Evolutionary conservation across 192 early-diverging fungal species (phyloP), one percentile per base, ranked within the genome.

Genomic region (Diversispora epigaea): DNA sequence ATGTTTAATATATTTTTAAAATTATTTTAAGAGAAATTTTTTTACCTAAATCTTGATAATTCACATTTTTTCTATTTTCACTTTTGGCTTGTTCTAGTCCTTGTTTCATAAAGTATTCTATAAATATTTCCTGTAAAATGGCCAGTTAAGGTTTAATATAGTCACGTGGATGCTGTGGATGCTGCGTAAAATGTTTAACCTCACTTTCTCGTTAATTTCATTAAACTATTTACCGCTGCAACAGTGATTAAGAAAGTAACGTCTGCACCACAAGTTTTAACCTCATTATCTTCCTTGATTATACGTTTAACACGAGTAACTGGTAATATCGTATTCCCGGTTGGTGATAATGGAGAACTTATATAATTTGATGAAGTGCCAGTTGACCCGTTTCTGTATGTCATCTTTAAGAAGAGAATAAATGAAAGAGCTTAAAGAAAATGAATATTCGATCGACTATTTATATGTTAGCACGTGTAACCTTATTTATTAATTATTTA

Each of bases 281-380:
- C 84, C 67, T 93, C 91, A 77, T 89, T 88, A 77, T 93, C 91
- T 71, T 91, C 87, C 71, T 91, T 93, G 76, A 93, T 88, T 71
- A 93, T 91, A 15, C 89, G 83, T 54, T 89, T 86, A 43, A 91
- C 85, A 65, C 91, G 84, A 17, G 91, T 89, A 8, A 86, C 80
- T 2, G 91, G 91, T 65, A 93, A 68, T 39, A 79, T 79, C 4
- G 85, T 84, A 9, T 78, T 76, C 41, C 90, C 91, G 5, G 88
- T 80, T 12, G 25, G 25, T 32, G 25, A 32, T 32, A 32, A 32
- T 32, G 25, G 25, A 32, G 25, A 32, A 32, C 25, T 32, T 32
- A 32, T 32, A 32, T 32, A 32, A 32, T 32, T 1, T 32, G 25
- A 32, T 32, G 25, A 32, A 32, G 25, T 32, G 0, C 25, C 25